These are phyloP conservation scores for Diversispora eburnea DNA, from an alignment of 192 early-diverging fungal species.

Conservation along the genomic window DNA sequence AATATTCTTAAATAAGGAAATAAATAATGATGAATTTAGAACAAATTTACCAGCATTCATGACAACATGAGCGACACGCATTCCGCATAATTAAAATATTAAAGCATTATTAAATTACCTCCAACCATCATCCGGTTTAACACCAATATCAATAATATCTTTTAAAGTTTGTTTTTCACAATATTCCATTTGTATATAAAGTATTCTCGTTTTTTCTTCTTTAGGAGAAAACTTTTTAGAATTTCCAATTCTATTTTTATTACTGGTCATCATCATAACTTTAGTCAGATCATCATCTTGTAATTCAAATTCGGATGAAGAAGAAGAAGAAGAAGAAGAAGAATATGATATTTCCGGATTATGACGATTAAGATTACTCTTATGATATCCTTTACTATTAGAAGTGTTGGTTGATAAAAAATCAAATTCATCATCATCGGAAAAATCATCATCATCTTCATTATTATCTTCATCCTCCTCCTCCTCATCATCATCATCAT, in stretches of 20 bases:
- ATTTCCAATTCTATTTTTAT: neutral
- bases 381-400: slow-evolving; percentile 26
- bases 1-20: slow-evolving; percentile 49
- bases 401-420: slow-evolving; percentile 42
- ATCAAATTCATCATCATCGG: slow-evolving; percentile 37
- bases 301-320: slow-evolving; percentile 5
- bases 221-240: slow-evolving; percentile 17
- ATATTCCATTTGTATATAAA: slow-evolving; percentile 99
- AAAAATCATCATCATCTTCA: slow-evolving; percentile 24
- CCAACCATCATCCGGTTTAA: slow-evolving; percentile 82
- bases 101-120: neutral
- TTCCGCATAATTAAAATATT: neutral
- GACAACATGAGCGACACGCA: neutral
- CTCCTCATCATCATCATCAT: no score
- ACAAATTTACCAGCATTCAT: no score
- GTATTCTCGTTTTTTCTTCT: slow-evolving; percentile 45
- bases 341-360: neutral
- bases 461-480: slow-evolving; percentile 17
- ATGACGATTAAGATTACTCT: neutral
- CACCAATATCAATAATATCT: slow-evolving; percentile 74
- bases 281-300: neutral
- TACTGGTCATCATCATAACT: neutral
- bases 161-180: slow-evolving; percentile 90
- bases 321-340: neutral
- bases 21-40: no score